Percentiles rank a stretch among this genome's conserved stretches.
Conservation (phyloP, 1,284 basidiomycete species). For the Pholiota adiposa region DNA sequence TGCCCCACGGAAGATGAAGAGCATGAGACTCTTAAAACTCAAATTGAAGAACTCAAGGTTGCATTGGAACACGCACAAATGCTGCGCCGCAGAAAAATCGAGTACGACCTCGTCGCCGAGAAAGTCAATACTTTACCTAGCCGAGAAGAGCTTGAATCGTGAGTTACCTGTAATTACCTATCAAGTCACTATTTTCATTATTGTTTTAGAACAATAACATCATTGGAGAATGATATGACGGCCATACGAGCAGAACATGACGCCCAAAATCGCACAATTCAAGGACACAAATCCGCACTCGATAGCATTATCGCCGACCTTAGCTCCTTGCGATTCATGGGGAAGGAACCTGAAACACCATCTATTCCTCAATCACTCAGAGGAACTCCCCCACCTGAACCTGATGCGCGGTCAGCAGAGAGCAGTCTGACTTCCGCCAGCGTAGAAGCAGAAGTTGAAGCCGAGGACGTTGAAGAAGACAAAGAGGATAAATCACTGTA, state of each 20-base stretch:
- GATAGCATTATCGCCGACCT: slow-evolving; percentile 68
- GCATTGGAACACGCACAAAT: slow-evolving; percentile 78
- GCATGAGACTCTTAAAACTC: slow-evolving; percentile 61
- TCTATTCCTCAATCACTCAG: slow-evolving; percentile 46
- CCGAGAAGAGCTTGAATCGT: slow-evolving; percentile 76
- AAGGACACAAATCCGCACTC: slow-evolving; percentile 68
- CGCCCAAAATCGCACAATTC: slow-evolving; percentile 65
- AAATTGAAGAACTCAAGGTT: slow-evolving; percentile 77
- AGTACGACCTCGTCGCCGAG: slow-evolving; percentile 82
- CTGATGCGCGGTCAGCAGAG: slow-evolving; percentile 23
- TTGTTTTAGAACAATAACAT: slow-evolving; percentile 59
- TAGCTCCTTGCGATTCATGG: slow-evolving; percentile 61
- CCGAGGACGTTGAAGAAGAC: slow-evolving; percentile 25
- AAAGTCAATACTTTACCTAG: slow-evolving; percentile 79
- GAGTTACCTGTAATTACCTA: slow-evolving; percentile 32
- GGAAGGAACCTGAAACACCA: slow-evolving; percentile 60
- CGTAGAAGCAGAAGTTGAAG: background rate
- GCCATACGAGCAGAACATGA: slow-evolving; percentile 77
- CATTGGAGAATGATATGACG: slow-evolving; percentile 76
- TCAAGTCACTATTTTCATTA: background rate
- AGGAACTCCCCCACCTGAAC: slow-evolving; percentile 54
- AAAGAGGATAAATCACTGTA: slow-evolving; percentile 24
- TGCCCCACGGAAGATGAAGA: slow-evolving; percentile 59
- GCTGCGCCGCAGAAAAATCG: slow-evolving; percentile 74
- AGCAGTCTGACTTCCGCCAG: slow-evolving; percentile 17